These are phyloP conservation scores for Stipa capillata DNA, from an alignment of 176 grass and related monocot species.

Conservation along the genomic window DNA sequence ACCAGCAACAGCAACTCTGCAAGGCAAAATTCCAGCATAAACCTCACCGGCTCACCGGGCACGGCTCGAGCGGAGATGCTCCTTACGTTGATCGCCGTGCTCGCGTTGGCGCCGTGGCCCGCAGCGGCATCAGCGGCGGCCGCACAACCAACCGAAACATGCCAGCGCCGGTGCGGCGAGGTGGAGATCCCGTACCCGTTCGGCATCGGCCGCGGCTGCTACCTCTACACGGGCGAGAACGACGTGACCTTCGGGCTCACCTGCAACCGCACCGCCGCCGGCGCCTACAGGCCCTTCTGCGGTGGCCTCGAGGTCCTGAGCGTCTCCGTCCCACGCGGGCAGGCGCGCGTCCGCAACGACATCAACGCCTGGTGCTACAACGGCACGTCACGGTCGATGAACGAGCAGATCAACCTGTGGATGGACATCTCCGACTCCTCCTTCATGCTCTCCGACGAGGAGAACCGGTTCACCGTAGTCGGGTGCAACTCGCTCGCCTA, in stretches of 20 bases:
- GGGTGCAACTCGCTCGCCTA: conserved; percentile 35
- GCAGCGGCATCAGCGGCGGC: not conserved
- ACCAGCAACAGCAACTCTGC: not conserved
- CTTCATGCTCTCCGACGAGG: conserved; percentile 10
- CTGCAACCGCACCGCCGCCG: not conserved
- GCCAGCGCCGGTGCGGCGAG: conserved; percentile 17
- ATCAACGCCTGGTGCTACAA: conserved; percentile 14
- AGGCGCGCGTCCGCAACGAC: conserved; percentile 1
- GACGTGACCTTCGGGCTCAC: conserved; percentile 31
- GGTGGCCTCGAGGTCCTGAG: conserved; percentile 1
- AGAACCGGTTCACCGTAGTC: conserved; percentile 33
- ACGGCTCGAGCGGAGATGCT: not conserved
- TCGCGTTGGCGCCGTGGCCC: not conserved
- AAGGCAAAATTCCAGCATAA: not conserved
- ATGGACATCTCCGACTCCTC: conserved; percentile 3
- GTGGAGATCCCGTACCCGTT: conserved; percentile 50
- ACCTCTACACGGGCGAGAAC: conserved; percentile 10
- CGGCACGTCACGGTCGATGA: not conserved
- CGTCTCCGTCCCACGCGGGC: not conserved
- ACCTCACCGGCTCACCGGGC: not conserved
- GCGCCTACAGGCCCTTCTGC: not conserved
- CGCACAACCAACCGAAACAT: not conserved
- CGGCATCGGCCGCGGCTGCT: conserved; percentile 46
- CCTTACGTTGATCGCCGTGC: not conserved
- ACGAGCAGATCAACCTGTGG: not conserved